Conservation (phyloP, 2,329 filamentous ascomycete genomes). For the Zalaria sp. region DNA sequence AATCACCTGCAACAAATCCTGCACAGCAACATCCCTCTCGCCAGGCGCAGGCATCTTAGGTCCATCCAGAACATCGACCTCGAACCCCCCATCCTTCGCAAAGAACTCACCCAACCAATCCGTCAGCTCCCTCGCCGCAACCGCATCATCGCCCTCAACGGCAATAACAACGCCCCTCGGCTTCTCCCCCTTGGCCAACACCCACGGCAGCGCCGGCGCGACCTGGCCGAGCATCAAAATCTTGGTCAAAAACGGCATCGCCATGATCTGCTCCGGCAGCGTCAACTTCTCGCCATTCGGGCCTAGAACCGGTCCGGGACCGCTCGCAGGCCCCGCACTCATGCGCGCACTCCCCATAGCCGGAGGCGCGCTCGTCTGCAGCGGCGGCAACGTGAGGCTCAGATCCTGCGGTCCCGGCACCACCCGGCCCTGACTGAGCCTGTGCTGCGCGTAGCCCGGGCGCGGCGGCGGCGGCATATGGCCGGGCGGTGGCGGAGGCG, state of each 20-base stretch:
- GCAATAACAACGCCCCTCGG: constrained; percentile 66
- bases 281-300: constrained; percentile 40
- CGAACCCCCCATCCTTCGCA: constrained; percentile 36
- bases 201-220: constrained; percentile 46
- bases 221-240: constrained; percentile 64
- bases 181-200: constrained; percentile 12
- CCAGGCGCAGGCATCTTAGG: constrained; percentile 25
- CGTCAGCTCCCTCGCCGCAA: constrained; percentile 51
- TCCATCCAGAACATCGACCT: constrained; percentile 35
- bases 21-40: constrained; percentile 20
- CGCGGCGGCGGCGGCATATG: constrained; percentile 41
- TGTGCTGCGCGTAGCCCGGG: constrained; percentile 19
- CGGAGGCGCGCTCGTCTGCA: constrained; percentile 25
- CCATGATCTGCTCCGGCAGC: constrained; percentile 51
- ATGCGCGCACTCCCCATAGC: too few species aligned
- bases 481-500: constrained; percentile 19
- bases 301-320: constrained; percentile 5
- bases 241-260: constrained; percentile 60
- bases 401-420: constrained; percentile 1
- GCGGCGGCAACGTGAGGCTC: constrained; percentile 35
- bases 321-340: too few species aligned
- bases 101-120: constrained; percentile 45
- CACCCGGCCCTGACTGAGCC: constrained; percentile 14
- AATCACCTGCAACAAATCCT: constrained; percentile 53
- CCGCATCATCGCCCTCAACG: constrained; percentile 58